Percentiles rank a stretch among this genome's conserved stretches.
Evolutionary conservation across 371 early-diverging fungal species (phyloP).

Genomic region (Apophysomyces sp.): DNA sequence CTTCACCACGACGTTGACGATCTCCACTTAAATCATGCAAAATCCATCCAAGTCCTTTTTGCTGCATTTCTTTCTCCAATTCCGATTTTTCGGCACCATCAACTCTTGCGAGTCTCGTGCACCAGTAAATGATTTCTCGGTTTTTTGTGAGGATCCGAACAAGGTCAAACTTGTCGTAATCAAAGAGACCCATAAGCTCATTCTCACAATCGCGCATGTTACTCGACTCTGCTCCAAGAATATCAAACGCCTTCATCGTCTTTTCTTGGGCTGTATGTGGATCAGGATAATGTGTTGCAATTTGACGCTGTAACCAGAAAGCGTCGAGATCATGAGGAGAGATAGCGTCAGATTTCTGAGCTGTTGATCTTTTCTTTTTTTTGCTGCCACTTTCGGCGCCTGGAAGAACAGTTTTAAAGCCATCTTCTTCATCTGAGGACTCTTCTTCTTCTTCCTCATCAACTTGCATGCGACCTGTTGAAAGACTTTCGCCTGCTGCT

Average conservation of each 20-base stretch:
- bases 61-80: conserved; percentile 72
- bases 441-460: conserved; percentile 30
- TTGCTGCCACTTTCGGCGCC: conserved; percentile 40
- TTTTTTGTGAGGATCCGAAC: conserved; percentile 87
- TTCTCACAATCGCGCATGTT: conserved; percentile 90
- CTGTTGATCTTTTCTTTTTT: conserved; percentile 24
- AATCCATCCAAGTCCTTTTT: conserved; percentile 68
- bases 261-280: conserved; percentile 87
- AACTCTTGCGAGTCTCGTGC: conserved; percentile 83
- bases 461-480: neutral
- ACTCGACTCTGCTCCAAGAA: conserved; percentile 66
- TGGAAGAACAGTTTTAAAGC: conserved; percentile 55
- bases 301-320: conserved; percentile 94
- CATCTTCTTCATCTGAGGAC: conserved; percentile 48
- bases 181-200: conserved; percentile 90
- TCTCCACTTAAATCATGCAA: conserved; percentile 68
- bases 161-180: conserved; percentile 91
- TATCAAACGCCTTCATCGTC: conserved; percentile 71
- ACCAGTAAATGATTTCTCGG: conserved; percentile 89
- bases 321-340: conserved; percentile 90
- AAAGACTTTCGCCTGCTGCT: neutral
- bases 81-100: conserved; percentile 51
- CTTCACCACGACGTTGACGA: conserved; percentile 69
- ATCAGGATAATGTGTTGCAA: conserved; percentile 81
- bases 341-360: conserved; percentile 35